A percentile compares a stretch with the other conserved stretches of the same genome.
phyloP scores from a whole-genome alignment of 2,329 filamentous ascomycete genomes.

The Penicillium sp. region DNA sequence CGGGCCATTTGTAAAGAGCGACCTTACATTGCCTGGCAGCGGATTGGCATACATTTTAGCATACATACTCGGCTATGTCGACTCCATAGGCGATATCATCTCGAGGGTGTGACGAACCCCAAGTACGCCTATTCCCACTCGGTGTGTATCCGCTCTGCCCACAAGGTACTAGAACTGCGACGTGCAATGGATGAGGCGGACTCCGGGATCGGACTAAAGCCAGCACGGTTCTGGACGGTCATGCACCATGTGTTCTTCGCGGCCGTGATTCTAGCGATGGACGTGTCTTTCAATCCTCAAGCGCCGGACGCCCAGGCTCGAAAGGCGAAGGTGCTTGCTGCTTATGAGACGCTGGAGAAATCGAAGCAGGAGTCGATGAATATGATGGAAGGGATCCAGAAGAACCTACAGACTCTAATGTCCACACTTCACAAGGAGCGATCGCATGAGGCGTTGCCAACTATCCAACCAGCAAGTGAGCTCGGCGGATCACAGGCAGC shows the following conservation, averaged over 20 bases:
- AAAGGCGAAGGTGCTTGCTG: conserved; percentile 15
- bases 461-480: neutral
- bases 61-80: conserved; percentile 20
- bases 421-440: conserved; percentile 14
- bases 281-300: conserved; percentile 19
- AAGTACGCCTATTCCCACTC: conserved; percentile 19
- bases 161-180: conserved; percentile 16
- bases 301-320: conserved; percentile 13
- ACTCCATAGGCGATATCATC: conserved; percentile 22
- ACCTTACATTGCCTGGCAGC: conserved; percentile 20
- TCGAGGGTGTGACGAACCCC: conserved; percentile 13
- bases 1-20: conserved; percentile 17
- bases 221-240: conserved; percentile 18
- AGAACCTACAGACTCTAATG: conserved; percentile 17
- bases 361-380: conserved; percentile 15
- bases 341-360: conserved; percentile 14
- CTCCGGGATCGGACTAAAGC: conserved; percentile 11
- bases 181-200: conserved; percentile 16
- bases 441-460: neutral
- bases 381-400: conserved; percentile 13
- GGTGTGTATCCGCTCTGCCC: conserved; percentile 17
- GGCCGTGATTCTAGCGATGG: conserved; percentile 21
- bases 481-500: neutral
- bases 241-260: conserved; percentile 23
- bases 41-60: conserved; percentile 18